phyloP scores from a whole-genome alignment of 306 rosid species.

The Styphnolobium japonicum region DNA sequence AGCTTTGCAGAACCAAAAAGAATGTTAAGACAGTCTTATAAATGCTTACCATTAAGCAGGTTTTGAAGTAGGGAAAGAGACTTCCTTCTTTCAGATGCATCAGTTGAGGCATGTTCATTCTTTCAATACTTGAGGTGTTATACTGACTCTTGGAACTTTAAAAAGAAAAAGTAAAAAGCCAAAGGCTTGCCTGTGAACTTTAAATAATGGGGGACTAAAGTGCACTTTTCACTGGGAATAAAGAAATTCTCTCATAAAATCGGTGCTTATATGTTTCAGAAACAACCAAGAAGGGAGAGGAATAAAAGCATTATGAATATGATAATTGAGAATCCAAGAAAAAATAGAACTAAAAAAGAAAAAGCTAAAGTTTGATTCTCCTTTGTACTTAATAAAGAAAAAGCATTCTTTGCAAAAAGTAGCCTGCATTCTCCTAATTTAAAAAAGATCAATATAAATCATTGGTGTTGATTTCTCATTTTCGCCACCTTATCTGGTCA shows the following conservation, averaged over 20 bases:
- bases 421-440: slow-evolving; percentile 26
- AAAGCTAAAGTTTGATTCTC: slow-evolving; percentile 56
- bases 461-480: slow-evolving; percentile 31
- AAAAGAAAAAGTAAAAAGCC: slow-evolving; percentile 40
- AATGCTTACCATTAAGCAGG: slow-evolving; percentile 35
- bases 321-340: slow-evolving; percentile 67
- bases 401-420: slow-evolving; percentile 39
- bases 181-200: slow-evolving; percentile 43
- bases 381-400: slow-evolving; percentile 38
- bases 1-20: slow-evolving; percentile 15
- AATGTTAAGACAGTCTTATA: neutral
- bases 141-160: slow-evolving; percentile 35
- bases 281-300: slow-evolving; percentile 18
- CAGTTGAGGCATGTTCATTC: slow-evolving; percentile 25
- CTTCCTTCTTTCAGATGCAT: slow-evolving; percentile 32
- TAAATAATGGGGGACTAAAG: slow-evolving; percentile 34
- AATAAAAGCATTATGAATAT: slow-evolving; percentile 35
- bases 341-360: slow-evolving; percentile 50
- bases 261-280: slow-evolving; percentile 35
- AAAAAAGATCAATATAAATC: slow-evolving; percentile 26
- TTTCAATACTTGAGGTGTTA: slow-evolving; percentile 31
- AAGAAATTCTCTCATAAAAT: slow-evolving; percentile 26
- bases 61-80: slow-evolving; percentile 26
- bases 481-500: slow-evolving; percentile 30
- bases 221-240: slow-evolving; percentile 31